Evolutionary conservation across 306 rosid genomes (phyloP).

Genomic region (Trifolium subterraneum): DNA sequence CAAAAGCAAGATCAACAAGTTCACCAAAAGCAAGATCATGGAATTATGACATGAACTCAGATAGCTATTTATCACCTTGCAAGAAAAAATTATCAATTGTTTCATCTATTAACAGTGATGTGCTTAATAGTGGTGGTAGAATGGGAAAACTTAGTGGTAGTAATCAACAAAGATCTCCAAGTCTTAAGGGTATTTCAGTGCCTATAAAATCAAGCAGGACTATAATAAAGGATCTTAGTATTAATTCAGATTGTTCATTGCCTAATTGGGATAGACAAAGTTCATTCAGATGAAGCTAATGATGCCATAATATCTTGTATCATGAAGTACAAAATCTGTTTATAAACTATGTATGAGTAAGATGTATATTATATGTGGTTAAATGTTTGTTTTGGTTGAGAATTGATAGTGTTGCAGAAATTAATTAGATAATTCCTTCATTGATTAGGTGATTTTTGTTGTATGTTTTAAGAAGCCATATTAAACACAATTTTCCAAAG

Average conservation of each 20-base stretch:
- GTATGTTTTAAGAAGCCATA: neutral
- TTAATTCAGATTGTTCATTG: conserved; percentile 74
- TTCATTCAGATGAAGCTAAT: conserved; percentile 51
- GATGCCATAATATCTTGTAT: conserved; percentile 16
- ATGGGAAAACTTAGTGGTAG: conserved; percentile 36
- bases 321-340: conserved; percentile 40
- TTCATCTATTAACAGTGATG: conserved; percentile 58
- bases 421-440: conserved; percentile 30
- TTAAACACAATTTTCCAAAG: neutral
- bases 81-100: conserved; percentile 66
- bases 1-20: conserved; percentile 73
- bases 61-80: conserved; percentile 71
- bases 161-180: conserved; percentile 73
- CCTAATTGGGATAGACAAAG: conserved; percentile 62
- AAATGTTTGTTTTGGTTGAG: conserved; percentile 40
- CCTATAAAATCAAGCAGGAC: conserved; percentile 70
- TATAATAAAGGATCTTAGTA: conserved; percentile 63
- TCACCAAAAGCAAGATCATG: conserved; percentile 71
- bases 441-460: conserved; percentile 18
- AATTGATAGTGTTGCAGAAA: conserved; percentile 33
- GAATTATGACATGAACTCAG: conserved; percentile 60
- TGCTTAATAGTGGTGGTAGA: conserved; percentile 39
- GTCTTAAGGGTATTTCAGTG: conserved; percentile 75
- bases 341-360: conserved; percentile 32
- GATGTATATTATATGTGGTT: conserved; percentile 45